Conservation (phyloP, 2,329 filamentous ascomycete species). For the Aspergillus viridinutans region DNA sequence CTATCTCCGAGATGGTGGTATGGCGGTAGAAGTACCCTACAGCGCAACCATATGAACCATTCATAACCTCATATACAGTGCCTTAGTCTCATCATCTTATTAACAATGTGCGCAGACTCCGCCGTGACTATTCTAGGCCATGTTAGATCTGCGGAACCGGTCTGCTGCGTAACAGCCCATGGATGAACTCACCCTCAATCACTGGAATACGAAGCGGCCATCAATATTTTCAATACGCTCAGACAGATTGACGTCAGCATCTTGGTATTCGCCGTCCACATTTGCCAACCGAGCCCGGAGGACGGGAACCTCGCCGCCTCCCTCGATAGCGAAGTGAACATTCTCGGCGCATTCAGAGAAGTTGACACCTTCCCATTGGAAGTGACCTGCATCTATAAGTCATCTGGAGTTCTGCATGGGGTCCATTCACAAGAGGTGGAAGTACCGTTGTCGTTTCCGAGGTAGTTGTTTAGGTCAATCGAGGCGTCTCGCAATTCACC, state of each 20-base stretch:
- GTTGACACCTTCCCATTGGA: constrained; percentile 12
- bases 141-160: not conserved
- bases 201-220: constrained; percentile 1
- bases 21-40: not conserved
- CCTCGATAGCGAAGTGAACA: constrained; percentile 13
- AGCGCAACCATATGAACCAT: not conserved
- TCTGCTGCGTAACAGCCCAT: not conserved
- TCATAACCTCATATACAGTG: not conserved
- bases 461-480: constrained; percentile 12
- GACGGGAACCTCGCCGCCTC: constrained; percentile 13
- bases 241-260: constrained; percentile 13
- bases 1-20: not conserved
- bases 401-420: not conserved
- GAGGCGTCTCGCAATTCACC: constrained; percentile 4
- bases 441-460: constrained; percentile 18
- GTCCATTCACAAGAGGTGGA: not conserved
- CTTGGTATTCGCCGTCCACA: not conserved
- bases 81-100: not conserved
- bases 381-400: constrained; percentile 7
- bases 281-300: constrained; percentile 11
- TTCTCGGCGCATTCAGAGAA: constrained; percentile 11
- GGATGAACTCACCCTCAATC: not conserved
- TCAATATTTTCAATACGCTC: constrained; percentile 11
- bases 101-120: not conserved
- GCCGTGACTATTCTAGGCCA: not conserved